phyloP scores from a whole-genome alignment of 345 rosid species.

The Turritis glabra region DNA sequence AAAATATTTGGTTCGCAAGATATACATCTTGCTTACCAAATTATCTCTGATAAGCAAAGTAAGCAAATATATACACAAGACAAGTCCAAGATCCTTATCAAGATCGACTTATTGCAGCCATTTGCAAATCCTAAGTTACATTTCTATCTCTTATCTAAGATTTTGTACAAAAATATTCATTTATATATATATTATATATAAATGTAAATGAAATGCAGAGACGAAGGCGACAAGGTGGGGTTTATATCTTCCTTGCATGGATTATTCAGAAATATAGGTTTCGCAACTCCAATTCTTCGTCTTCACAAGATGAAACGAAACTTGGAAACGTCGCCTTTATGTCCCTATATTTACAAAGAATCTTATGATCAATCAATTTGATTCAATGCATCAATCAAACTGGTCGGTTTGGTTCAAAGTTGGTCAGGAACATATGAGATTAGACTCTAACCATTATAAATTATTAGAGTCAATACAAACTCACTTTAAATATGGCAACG shows the following conservation, averaged over 20 bases:
- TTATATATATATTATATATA: too few relatives aligned
- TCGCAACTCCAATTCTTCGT: constrained; percentile 60
- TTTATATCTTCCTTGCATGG: background rate
- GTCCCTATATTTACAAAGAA: constrained; percentile 53
- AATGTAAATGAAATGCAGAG: background rate
- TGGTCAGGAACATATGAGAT: background rate
- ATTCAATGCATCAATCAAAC: background rate
- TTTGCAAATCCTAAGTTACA: background rate
- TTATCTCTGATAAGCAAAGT: too few relatives aligned
- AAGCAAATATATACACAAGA: background rate
- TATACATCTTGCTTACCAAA: too few relatives aligned
- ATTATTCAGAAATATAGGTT: background rate
- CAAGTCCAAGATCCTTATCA: background rate
- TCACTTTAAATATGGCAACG: constrained; percentile 85
- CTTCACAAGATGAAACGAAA: constrained; percentile 59
- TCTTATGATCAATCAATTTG: constrained; percentile 1
- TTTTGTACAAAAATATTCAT: constrained; percentile 18
- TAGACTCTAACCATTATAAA: background rate
- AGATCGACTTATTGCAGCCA: background rate
- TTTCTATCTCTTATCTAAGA: background rate
- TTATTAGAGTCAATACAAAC: constrained; percentile 1
- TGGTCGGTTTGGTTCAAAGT: background rate
- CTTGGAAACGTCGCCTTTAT: constrained; percentile 81
- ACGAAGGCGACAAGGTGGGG: background rate
- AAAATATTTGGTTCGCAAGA: too few relatives aligned